Evolutionary conservation across 129 eudicot species (phyloP).

Genomic region (Flaveria sonorensis): DNA sequence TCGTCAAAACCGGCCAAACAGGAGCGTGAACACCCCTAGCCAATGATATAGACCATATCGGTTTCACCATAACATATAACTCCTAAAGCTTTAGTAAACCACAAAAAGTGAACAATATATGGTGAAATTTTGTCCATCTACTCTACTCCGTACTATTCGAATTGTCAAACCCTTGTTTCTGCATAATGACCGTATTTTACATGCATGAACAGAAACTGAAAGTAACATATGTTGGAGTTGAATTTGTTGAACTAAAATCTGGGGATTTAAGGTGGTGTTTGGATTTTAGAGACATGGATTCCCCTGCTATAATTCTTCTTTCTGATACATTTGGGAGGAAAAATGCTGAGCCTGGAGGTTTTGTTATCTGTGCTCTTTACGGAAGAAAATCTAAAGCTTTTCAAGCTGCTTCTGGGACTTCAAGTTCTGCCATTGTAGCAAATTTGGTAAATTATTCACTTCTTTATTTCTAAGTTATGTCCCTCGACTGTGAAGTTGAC

Average conservation of each 20-base stretch:
- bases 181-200: not conserved
- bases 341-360: constrained; percentile 72
- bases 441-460: constrained; percentile 47
- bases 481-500: constrained; percentile 15
- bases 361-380: constrained; percentile 78
- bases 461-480: not conserved
- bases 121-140: not conserved
- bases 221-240: constrained; percentile 87
- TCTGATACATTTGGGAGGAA: constrained; percentile 73
- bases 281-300: constrained; percentile 92
- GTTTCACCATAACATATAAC: not conserved
- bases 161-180: not conserved
- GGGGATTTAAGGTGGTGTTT: constrained; percentile 96
- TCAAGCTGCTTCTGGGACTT: constrained; percentile 87
- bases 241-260: constrained; percentile 64
- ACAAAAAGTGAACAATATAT: not conserved
- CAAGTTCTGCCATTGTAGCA: constrained; percentile 58
- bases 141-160: constrained; percentile 2
- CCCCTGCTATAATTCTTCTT: constrained; percentile 73
- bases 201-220: constrained; percentile 65
- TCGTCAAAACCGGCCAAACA: not conserved
- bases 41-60: not conserved
- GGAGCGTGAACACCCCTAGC: too few species aligned
- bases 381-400: constrained; percentile 97
- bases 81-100: not conserved